Conservation (phyloP, 495 filamentous ascomycete genomes). For the Podospora australis region DNA sequence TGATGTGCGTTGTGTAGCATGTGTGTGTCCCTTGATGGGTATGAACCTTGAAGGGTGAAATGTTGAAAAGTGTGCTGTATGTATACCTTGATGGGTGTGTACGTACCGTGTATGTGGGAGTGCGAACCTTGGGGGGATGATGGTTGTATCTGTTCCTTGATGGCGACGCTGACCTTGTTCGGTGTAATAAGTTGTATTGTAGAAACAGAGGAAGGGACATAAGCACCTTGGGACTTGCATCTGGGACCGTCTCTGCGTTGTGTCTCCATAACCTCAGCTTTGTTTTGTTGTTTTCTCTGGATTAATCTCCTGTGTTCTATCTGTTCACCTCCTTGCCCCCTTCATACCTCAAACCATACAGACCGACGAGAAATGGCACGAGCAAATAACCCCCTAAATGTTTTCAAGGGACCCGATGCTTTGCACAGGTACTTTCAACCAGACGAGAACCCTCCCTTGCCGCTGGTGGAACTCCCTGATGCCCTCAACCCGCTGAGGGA, state of each 20-base stretch:
- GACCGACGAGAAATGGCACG: not conserved
- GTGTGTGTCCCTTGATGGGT: not conserved
- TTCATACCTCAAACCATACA: not conserved
- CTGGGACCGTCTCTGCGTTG: not conserved
- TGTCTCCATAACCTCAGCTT: not conserved
- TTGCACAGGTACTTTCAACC: conserved; percentile 54
- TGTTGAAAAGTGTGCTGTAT: not conserved
- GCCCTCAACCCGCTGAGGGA: conserved; percentile 48
- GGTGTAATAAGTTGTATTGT: no score
- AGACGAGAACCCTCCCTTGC: conserved; percentile 48
- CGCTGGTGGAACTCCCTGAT: conserved; percentile 53
- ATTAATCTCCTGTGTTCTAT: not conserved
- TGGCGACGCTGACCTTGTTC: no score
- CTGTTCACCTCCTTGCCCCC: not conserved
- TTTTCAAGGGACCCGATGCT: conserved; percentile 49
- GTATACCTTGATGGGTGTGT: not conserved
- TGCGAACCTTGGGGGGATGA: not conserved
- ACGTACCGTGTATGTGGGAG: not conserved
- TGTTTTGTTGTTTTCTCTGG: not conserved
- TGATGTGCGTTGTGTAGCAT: not conserved
- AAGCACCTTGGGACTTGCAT: not conserved
- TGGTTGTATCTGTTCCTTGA: no score
- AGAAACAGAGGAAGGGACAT: not conserved
- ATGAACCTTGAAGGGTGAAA: not conserved
- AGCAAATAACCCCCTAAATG: conserved; percentile 42